Base-by-base conservation (phyloP, 768 basidiomycete genomes). In the Amanita exitialis region DNA sequence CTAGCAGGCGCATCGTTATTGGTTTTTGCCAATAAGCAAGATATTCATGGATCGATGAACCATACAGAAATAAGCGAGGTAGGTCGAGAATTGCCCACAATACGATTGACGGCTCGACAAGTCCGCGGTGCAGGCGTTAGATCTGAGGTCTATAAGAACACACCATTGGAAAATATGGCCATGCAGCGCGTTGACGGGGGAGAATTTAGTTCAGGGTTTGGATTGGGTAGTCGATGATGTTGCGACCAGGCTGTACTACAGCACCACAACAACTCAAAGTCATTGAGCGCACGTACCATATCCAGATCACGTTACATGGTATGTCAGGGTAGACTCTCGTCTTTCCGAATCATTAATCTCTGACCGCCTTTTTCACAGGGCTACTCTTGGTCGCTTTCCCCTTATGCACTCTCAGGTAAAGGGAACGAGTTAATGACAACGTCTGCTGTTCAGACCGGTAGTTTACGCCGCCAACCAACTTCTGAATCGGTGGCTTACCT, bases 21-120 rank as follows among this genome's bases (percentile, higher is more conserved):
- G 34, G 83, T 98, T 49, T 90, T 98, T 62, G 96, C 96, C 25
- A 99, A 99, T 69, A 99, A 99, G 67, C 94, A 96, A 63, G 96
- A 99, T 69, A 79, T 98, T 52, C 77, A 78, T 52, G 90, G 91
- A 44, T 86, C 92, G 0, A 80, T 97, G 82, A 77, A 79, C 28
- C 78, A 83, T 54, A 64, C 68, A 28, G 91, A 96, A 69, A 96
- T 97, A 57, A 75, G 82, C 54, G 76, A 89, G 62, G 94, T 90
- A 65, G 65, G 86, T 72, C 41, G 1, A 25, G 34, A 2, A 15
- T 16, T 8, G 13, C 30, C n/a, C 36, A 1, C 8, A 28, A 39
- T 10, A 2, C 12, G n/a, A 30, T 21, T n/a, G 28, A 8, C 10
- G 8, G 2, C 13, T 30, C 7, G 39, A 39, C 21, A 10, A 4